Base-by-base conservation (phyloP, 2,329 filamentous ascomycete genomes). In the Tolypocladium ovalisporum region DNA sequence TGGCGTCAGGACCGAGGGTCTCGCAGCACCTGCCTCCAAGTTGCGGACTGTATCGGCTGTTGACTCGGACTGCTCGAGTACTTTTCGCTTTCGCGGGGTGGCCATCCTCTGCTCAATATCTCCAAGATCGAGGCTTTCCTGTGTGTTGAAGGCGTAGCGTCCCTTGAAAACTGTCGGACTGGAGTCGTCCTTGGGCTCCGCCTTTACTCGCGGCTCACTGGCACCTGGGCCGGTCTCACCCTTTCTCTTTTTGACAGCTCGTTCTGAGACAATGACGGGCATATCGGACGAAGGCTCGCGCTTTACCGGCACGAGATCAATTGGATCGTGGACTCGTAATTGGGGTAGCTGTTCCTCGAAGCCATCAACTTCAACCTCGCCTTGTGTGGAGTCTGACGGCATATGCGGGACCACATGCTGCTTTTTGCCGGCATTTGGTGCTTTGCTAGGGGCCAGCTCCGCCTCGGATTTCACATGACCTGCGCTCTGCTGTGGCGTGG, bases 41-140 rank as follows among this genome's bases (percentile, higher is more conserved):
- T 59, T 4, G 52, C 54, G 29, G 17, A 7, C 56, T 47, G 52
- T 32, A 8, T 9, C 8, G n/a, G 8, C 22, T 15, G 19, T 32
- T 35, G 6, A 24, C n/a, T 57, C 60, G 4, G 55, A 55, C 27
- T 61, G 58, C 39, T 68, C 65, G 15, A 64, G 36, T 6, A 64
- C 61, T 24, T 66, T 70, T 12, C 66, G 68, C 57, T 74, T 74
- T 51, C 71, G 66, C 2, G 73, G 72, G 0, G 72, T 75, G 29
- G 63, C 61, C n/a, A 73, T 63, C 42, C 56, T 65, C 36, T 69
- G 66, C 10, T 60, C 66, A 42, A 70, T 68, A 19, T 71, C 67
- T 17, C 68, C 72, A 1, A 87, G 73, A 64, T 88, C 84, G 54
- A 87, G 75, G 56, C 82, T 87, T 55, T 84, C 83, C 44, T 80